A percentile compares a stretch with the other conserved stretches of the same genome.
Conservation (phyloP, 306 rosid genomes). For the Canavalia gladiata region DNA sequence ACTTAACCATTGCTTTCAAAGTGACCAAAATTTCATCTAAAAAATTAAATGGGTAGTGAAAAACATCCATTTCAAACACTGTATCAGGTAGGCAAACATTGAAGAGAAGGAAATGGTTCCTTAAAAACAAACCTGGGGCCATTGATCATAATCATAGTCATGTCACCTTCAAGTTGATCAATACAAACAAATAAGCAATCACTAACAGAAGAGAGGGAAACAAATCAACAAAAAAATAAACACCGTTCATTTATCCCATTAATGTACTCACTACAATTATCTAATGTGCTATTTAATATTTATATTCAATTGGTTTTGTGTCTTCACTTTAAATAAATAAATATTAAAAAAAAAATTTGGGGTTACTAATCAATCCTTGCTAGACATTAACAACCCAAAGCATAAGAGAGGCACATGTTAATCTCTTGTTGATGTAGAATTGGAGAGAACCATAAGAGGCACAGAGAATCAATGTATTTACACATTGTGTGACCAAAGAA, state of each 20-base stretch:
- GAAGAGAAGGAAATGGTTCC: slow-evolving; percentile 14
- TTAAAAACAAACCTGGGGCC: neutral
- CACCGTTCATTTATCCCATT: slow-evolving; percentile 3
- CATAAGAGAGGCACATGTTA: neutral
- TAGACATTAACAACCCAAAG: neutral
- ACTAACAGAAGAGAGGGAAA: slow-evolving; percentile 14
- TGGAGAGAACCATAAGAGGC: slow-evolving; percentile 10
- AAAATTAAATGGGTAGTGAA: neutral
- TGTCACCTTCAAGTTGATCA: neutral
- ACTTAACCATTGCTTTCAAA: neutral
- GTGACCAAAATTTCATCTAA: neutral
- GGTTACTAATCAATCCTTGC: neutral
- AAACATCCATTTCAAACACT: slow-evolving; percentile 32
- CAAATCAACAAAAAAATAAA: neutral
- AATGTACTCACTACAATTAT: neutral
- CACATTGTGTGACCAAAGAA: slow-evolving; percentile 55
- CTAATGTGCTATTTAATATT: neutral
- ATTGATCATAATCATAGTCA: neutral
- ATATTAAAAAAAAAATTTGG: no score
- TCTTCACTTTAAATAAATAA: no score
- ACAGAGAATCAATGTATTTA: slow-evolving; percentile 43
- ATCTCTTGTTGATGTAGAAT: slow-evolving; percentile 1
- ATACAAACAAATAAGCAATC: neutral
- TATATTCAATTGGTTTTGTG: neutral
- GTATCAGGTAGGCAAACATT: neutral